Percentiles rank a stretch among this genome's conserved stretches.
These are phyloP conservation scores for Fomes fomentarius DNA, from an alignment of 1,284 basidiomycete species.

Conservation along the genomic window DNA sequence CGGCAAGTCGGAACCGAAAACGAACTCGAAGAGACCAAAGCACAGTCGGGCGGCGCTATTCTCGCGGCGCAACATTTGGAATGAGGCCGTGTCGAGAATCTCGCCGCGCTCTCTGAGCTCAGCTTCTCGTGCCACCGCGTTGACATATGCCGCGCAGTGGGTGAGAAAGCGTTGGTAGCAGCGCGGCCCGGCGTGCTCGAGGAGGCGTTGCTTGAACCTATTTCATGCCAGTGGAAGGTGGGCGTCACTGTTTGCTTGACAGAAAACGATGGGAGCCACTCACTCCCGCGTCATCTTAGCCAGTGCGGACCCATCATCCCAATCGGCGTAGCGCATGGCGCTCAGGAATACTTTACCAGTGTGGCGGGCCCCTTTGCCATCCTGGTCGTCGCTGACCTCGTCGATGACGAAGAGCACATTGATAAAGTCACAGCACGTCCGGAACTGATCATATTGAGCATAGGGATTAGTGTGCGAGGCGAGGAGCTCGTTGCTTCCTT, in stretches of 20 bases:
- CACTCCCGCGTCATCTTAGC: conserved; percentile 41
- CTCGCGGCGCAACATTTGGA: conserved; percentile 40
- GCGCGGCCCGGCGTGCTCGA: conserved; percentile 45
- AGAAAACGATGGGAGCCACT: conserved; percentile 14
- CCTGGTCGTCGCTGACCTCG: conserved; percentile 70
- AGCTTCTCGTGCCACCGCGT: conserved; percentile 41
- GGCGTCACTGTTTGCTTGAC: not conserved
- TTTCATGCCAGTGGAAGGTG: conserved; percentile 2
- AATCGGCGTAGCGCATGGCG: conserved; percentile 35
- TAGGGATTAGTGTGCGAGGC: conserved; percentile 66
- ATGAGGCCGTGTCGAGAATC: conserved; percentile 37
- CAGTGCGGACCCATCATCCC: conserved; percentile 39
- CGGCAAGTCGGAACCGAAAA: conserved; percentile 42
- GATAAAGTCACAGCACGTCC: conserved; percentile 67
- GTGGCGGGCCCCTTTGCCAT: conserved; percentile 51
- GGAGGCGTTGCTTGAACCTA: conserved; percentile 57
- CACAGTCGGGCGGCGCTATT: conserved; percentile 44
- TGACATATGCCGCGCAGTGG: conserved; percentile 38
- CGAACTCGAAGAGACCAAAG: conserved; percentile 43
- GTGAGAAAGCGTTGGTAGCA: conserved; percentile 42
- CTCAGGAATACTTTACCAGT: conserved; percentile 55
- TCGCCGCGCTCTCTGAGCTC: conserved; percentile 36
- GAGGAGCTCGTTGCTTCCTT: conserved; percentile 64
- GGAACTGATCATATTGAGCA: conserved; percentile 60
- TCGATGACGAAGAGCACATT: conserved; percentile 73